phyloP scores from a whole-genome alignment of 768 basidiomycete species.

The Sarcomyxa edulis region DNA sequence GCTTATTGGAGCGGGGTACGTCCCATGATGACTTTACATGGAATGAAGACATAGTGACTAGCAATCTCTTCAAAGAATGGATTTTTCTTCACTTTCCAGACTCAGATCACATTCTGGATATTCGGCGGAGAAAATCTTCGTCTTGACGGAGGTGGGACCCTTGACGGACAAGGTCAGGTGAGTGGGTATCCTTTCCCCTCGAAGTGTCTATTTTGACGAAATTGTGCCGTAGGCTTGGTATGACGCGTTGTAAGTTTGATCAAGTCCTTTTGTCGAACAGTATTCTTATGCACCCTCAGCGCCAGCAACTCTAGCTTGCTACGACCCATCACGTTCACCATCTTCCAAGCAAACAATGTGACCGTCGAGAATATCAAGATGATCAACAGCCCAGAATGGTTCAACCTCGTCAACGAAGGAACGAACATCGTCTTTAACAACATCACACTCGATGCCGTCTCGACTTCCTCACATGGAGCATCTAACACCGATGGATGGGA shows the following conservation, averaged over 20 bases:
- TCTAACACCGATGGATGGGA: constrained; percentile 63
- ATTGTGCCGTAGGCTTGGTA: constrained; percentile 41
- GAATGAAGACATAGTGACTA: background rate
- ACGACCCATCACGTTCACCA: constrained; percentile 51
- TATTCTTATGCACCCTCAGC: constrained; percentile 16
- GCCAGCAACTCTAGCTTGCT: constrained; percentile 38
- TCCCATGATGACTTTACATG: background rate
- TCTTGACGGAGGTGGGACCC: constrained; percentile 55
- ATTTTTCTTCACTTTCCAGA: constrained; percentile 50
- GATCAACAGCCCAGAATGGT: constrained; percentile 49
- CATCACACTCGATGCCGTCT: constrained; percentile 39
- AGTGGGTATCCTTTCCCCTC: constrained; percentile 10
- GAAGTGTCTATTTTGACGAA: too few relatives aligned
- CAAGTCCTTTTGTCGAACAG: background rate
- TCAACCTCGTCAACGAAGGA: constrained; percentile 47
- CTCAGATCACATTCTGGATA: constrained; percentile 50
- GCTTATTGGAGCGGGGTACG: constrained; percentile 49
- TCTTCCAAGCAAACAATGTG: constrained; percentile 46
- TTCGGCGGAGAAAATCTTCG: constrained; percentile 43
- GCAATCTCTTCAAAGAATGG: constrained; percentile 30
- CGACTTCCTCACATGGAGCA: constrained; percentile 35
- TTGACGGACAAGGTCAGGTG: constrained; percentile 63
- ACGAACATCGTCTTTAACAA: constrained; percentile 39
- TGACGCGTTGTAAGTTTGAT: constrained; percentile 36
- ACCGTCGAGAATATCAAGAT: constrained; percentile 41